Evolutionary conservation across 768 basidiomycete species (phyloP).

Genomic region (Suillus cothurnatus): DNA sequence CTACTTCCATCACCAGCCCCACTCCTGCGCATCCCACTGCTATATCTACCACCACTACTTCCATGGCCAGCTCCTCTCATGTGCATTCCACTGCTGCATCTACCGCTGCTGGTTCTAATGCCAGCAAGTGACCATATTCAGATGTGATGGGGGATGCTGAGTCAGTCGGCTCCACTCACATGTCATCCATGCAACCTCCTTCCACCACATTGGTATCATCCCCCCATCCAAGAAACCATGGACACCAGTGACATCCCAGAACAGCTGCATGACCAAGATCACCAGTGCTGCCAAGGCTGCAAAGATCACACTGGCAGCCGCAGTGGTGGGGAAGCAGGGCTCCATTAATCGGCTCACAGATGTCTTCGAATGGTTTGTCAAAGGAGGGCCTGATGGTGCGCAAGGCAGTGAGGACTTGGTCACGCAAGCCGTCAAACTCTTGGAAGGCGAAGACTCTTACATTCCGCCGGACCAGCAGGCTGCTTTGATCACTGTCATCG

Average conservation of each 20-base stretch:
- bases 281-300: background rate
- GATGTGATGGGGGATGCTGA: background rate
- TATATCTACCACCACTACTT: background rate
- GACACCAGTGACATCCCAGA: background rate
- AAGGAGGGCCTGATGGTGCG: background rate
- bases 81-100: background rate
- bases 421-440: background rate
- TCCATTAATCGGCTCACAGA: background rate
- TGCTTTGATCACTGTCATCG: background rate
- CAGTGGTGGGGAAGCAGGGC: background rate
- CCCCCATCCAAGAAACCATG: background rate
- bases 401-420: background rate
- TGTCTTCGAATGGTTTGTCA: background rate
- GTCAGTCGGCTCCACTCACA: background rate
- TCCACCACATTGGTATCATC: background rate
- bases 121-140: background rate
- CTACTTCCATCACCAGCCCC: background rate
- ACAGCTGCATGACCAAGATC: background rate
- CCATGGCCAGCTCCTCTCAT: too few relatives aligned
- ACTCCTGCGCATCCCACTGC: background rate
- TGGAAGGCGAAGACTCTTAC: background rate
- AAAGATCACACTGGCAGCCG: background rate
- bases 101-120: background rate
- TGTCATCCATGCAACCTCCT: background rate
- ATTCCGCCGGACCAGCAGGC: background rate